Evolutionary conservation across 208 protist genomes (phyloP).

Genomic region (Wallacemonas sp.): DNA sequence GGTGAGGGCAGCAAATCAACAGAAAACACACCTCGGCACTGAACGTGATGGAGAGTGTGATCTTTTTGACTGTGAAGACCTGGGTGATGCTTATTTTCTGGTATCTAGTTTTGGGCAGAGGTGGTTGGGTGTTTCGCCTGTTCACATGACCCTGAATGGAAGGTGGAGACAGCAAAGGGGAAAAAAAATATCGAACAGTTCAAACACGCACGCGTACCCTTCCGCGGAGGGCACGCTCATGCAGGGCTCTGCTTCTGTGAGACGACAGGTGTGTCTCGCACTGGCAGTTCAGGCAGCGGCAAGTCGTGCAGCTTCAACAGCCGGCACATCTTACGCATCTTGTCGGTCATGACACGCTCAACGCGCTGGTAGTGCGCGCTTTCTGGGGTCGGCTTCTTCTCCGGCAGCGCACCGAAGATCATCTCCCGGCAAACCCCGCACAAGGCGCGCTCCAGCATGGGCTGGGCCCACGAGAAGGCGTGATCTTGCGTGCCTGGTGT

Average conservation of each 20-base stretch:
- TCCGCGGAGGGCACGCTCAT: background rate
- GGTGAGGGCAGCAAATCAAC: no score
- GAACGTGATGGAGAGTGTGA: no score
- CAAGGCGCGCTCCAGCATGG: constrained; percentile 60
- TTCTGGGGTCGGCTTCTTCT: constrained; percentile 24
- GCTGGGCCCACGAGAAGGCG: constrained; percentile 74
- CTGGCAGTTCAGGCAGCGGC: constrained; percentile 41
- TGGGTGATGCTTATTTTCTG: no score
- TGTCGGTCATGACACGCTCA: constrained; percentile 34
- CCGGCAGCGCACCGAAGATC: constrained; percentile 40
- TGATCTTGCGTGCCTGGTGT: constrained; percentile 71
- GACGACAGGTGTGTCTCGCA: background rate
- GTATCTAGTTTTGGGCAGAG: no score
- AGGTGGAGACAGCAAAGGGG: no score
- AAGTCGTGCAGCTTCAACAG: constrained; percentile 56
- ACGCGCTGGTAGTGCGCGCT: constrained; percentile 30
- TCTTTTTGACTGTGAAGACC: no score
- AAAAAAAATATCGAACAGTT: constrained; percentile 26
- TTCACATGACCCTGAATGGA: no score
- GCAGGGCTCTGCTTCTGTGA: background rate
- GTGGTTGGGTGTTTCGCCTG: no score
- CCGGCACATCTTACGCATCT: constrained; percentile 73
- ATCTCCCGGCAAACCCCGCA: constrained; percentile 51
- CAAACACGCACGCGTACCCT: background rate
- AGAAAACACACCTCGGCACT: no score